Base-by-base conservation (phyloP, 164 flowering plant genomes). In the Dillenia turbinata region DNA sequence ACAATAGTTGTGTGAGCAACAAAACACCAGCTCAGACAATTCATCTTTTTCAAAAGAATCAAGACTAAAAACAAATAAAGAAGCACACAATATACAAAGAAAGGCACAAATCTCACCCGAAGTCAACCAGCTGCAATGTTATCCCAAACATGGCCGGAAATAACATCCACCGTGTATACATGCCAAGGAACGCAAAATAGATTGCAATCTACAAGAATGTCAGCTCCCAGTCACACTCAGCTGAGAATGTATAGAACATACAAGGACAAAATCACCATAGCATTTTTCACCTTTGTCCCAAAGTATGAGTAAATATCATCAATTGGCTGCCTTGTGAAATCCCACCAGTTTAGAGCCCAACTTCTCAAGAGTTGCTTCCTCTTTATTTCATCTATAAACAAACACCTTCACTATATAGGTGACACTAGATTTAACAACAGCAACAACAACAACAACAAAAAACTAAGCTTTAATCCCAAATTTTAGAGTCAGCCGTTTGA, bases 141-240 rank as follows among this genome's bases (percentile, higher is more conserved):
- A 86, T 68, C 55, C 86, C 98, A 58, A 89, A 65, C 49, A 71
- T 74, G 54, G 98, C 98, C 53, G 97, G 98, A 56, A 89, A 87
- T n/a, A 86, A 64, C 73, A 87, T 63, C 98, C 98, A 91, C 53
- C 79, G 79, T 26, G 98, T 83, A 72, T 90, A 91, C 98, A 86
- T 89, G 45, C 97, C 97, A 54, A 91, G 88, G 62, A 94, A 94
- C 9, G 95, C 79, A 76, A 94, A 94, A 76, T 94, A 94, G 24
- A 82, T 75, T 11, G 92, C 97, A 48, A 94, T 82, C 97, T 94
- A 69, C 66, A 66, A 46, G 22, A 57, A 66, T 16, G 47, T 16
- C 50, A 65, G 22, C 52, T 17, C 47, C 54, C 26, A 1, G 45
- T 66, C 49, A 57, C 55, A n/a, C 44, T 54, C 10, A n/a, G 44